Percentiles rank a stretch among this genome's conserved stretches.
Evolutionary conservation across 169 alveolate species (phyloP).

Genomic region (Blepharisma undulans): DNA sequence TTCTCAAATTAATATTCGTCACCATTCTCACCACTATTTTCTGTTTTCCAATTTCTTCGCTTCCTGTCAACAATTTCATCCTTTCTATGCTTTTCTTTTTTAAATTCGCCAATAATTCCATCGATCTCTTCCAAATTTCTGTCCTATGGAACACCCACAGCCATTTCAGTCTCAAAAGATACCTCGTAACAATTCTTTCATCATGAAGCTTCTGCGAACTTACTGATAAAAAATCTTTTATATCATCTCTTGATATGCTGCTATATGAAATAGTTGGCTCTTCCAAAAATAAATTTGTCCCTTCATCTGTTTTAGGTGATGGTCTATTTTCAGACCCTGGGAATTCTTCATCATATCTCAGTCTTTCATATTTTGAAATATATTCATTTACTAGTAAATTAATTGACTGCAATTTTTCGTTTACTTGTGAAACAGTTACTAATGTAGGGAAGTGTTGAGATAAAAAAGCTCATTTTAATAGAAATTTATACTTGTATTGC

Average conservation of each 20-base stretch:
- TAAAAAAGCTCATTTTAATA: background rate
- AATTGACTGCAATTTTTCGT: background rate
- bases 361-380: conserved; percentile 1
- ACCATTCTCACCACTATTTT: background rate
- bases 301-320: conserved; percentile 25
- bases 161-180: conserved; percentile 13
- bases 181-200: background rate
- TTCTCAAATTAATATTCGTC: conserved; percentile 16
- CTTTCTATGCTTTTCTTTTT: background rate
- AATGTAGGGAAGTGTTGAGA: background rate
- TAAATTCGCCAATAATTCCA: background rate
- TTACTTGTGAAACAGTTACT: background rate
- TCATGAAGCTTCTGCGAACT: background rate
- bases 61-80: background rate
- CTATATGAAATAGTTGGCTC: conserved; percentile 1
- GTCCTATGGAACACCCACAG: background rate
- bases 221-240: background rate
- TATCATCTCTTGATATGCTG: conserved; percentile 9
- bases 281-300: background rate
- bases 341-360: conserved; percentile 32
- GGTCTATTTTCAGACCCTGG: background rate
- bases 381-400: background rate
- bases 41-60: conserved; percentile 8
- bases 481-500: conserved; percentile 2
- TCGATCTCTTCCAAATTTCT: conserved; percentile 1